Evolutionary conservation across 2,329 filamentous ascomycete species (phyloP).

Genomic region (Fusarium brachygibbosum): DNA sequence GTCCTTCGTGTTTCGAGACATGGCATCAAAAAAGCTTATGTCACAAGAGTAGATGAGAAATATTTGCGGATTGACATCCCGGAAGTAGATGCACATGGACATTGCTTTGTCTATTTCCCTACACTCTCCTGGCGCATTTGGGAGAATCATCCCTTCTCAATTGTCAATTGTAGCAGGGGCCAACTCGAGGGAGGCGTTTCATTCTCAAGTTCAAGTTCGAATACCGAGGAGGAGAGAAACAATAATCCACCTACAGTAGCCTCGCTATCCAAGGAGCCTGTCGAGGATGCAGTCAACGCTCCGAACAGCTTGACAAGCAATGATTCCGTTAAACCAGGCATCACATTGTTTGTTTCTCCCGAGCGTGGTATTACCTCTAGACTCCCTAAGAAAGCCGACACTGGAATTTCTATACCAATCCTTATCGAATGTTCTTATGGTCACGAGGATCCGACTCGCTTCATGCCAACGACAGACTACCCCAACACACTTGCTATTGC

Average conservation of each 20-base stretch:
- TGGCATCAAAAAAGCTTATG: constrained; percentile 49
- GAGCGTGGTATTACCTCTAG: constrained; percentile 42
- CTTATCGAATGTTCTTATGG: constrained; percentile 51
- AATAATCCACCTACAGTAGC: background rate
- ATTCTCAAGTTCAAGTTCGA: constrained; percentile 1
- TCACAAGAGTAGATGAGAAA: constrained; percentile 49
- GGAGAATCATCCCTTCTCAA: constrained; percentile 54
- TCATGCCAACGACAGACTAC: constrained; percentile 42
- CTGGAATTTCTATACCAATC: constrained; percentile 41
- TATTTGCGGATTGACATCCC: constrained; percentile 51
- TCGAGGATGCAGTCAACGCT: constrained; percentile 1
- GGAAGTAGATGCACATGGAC: constrained; percentile 41
- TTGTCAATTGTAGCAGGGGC: constrained; percentile 41
- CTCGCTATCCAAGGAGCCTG: constrained; percentile 34
- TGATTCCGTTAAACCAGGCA: constrained; percentile 33
- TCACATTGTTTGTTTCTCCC: constrained; percentile 48
- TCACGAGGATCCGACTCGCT: constrained; percentile 41
- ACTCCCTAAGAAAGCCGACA: constrained; percentile 36
- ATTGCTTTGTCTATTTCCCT: constrained; percentile 53
- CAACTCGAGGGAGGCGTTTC: background rate
- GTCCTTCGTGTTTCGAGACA: constrained; percentile 35
- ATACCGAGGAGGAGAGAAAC: constrained; percentile 33
- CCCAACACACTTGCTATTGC: constrained; percentile 50
- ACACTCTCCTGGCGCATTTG: constrained; percentile 51
- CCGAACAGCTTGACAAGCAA: constrained; percentile 6